Base-by-base conservation (phyloP, 441 rosid genomes). In the Adansonia rubrostipa region DNA sequence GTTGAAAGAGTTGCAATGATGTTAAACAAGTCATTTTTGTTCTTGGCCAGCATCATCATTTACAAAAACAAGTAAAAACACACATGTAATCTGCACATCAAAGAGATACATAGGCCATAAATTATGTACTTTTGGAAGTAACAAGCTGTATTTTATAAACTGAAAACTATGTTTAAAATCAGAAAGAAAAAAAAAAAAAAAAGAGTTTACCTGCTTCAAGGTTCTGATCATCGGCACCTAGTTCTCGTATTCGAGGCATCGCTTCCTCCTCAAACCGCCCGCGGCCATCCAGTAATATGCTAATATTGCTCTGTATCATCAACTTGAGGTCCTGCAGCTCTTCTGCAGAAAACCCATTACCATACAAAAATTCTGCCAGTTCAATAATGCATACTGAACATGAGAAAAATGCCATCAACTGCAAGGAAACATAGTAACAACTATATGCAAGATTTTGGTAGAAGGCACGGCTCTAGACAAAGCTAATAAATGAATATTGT, bases 231-330 rank as follows among this genome's bases (percentile, higher is more conserved):
- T 77, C 75, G 2, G 68, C 73, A 56, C 77, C 87, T 74, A 76
- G 81, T 76, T 82, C 85, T 82, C 75, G 89, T 78, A 75, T 71
- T 81, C 84, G 87, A 42, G 87, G 86, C 79, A 91, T 44, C 42
- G 88, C 92, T 80, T 94, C 99, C 85, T 96, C 99, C 88, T 97
- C 99, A 87, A 97, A 97, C 20, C 94, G 91, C 79, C 94, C 98
- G 81, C 98, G 87, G 61, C 97, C 99, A 89, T 97, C 99, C 1
- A 97, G 98, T 85, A 97, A 82, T 76, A 97, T 87, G 87, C 99
- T 97, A 15, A 94, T 88, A 80, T 97, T 94, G 92, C 99, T 97
- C 82, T 97, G 99, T 63, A 97, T 93, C 99, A 97, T 93, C 85
- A 94, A 82, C 92, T 94, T 97, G 45, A 97, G 92, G 77, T 91